Percentiles rank a stretch among this genome's conserved stretches.
phyloP scores from a whole-genome alignment of 805 yeast genomes.

The Teunomyces atbi region DNA sequence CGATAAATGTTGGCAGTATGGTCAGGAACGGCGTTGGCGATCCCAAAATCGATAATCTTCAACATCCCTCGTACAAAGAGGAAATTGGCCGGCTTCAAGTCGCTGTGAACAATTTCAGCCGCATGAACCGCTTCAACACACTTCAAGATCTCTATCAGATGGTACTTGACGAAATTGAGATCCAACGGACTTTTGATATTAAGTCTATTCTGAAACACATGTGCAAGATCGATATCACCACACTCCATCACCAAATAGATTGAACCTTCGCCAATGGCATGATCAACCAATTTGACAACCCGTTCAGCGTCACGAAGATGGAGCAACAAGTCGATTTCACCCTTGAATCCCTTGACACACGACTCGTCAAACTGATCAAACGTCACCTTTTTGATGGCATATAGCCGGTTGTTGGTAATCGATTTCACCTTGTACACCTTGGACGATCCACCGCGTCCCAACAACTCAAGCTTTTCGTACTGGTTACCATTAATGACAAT shows the following conservation, averaged over 20 bases:
- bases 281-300: constrained; percentile 77
- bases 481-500: constrained; percentile 51
- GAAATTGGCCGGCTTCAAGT: constrained; percentile 66
- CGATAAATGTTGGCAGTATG: constrained; percentile 88
- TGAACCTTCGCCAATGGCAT: constrained; percentile 62
- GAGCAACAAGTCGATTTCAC: constrained; percentile 77
- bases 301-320: constrained; percentile 58
- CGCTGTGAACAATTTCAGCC: constrained; percentile 82
- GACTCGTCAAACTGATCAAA: constrained; percentile 78
- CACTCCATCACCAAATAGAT: constrained; percentile 87
- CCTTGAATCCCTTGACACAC: constrained; percentile 77
- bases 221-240: constrained; percentile 88
- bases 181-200: constrained; percentile 46
- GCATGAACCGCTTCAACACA: constrained; percentile 89
- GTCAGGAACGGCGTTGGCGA: constrained; percentile 91
- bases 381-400: constrained; percentile 78
- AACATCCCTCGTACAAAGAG: constrained; percentile 78
- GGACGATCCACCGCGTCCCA: constrained; percentile 92
- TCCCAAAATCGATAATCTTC: constrained; percentile 93
- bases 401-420: constrained; percentile 49
- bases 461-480: constrained; percentile 71
- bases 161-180: constrained; percentile 73
- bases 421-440: constrained; percentile 80
- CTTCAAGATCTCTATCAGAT: constrained; percentile 71
- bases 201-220: constrained; percentile 61